Base-by-base conservation (phyloP, 2,329 filamentous ascomycete genomes). In the Colletotrichum paranaense region DNA sequence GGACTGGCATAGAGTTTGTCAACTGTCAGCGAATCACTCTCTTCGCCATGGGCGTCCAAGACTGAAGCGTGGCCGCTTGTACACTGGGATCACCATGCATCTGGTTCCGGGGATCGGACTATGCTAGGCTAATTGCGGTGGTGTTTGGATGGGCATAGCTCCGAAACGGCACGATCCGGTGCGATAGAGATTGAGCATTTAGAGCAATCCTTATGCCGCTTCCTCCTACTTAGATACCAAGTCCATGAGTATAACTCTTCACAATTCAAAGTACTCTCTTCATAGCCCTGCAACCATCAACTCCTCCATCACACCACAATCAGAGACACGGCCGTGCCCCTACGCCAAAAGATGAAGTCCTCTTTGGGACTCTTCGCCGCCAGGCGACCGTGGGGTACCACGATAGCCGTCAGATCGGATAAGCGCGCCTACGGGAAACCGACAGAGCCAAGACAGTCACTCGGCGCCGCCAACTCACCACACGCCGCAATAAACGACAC, bases 341-440 rank as follows among this genome's bases (percentile, higher is more conserved):
- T 42, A 46, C 62, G n/a, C 14, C 38, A n/a, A 49, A 64, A 26
- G 2, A 73, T 73, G 71, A 73, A 66, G 62, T 24, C 30, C 14
- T 53, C 49, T 3, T n/a, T 66, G 22, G 60, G 71, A 62, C 46
- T 62, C 22, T 55, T 57, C 9, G 42, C 67, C 16, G 55, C 62
- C 55, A 73, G 62, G 56, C 68, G 28, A n/a, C 67, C 71, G n/a
- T 73, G 56, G 71, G 35, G 67, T 24, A 38, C 46, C 28, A 49
- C 56, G 14, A n/a, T 56, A 32, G 32, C 65, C 3, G 1, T 71
- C 46, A 22, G 32, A 53, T 71, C 49, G 22, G 55, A 62, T 46
- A 73, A 42, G 42, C 71, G 71, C 46, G 42, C 35, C 42, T 73
- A 73, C 38, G 71, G 71, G 2, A 73, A 73, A n/a, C 71, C 71